Percentiles rank a stretch among this genome's conserved stretches.
Evolutionary conservation across 1,284 basidiomycete species (phyloP).

Genomic region (Kwoniella shivajii): DNA sequence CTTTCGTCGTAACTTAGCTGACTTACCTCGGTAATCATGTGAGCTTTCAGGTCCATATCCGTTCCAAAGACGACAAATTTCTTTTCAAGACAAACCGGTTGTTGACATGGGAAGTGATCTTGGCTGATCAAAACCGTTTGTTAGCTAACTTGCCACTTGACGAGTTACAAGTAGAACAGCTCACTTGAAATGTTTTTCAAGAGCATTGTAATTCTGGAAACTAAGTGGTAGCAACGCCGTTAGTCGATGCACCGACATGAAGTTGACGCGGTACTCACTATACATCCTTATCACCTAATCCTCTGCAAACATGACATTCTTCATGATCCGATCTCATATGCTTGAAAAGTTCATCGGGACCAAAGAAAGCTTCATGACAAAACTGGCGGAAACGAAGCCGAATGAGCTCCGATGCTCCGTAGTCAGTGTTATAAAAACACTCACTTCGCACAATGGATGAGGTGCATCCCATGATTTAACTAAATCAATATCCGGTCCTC

Average conservation of each 20-base stretch:
- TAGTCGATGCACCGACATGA: background rate
- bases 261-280: slow-evolving; percentile 66
- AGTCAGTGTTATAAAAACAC: slow-evolving; percentile 40
- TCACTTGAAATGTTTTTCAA: slow-evolving; percentile 60
- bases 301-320: slow-evolving; percentile 93
- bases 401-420: background rate
- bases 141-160: background rate
- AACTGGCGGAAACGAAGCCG: background rate
- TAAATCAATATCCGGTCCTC: slow-evolving; percentile 47
- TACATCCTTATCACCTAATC: slow-evolving; percentile 74
- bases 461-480: slow-evolving; percentile 51
- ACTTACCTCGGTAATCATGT: slow-evolving; percentile 66
- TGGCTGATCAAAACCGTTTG: slow-evolving; percentile 39
- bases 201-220: slow-evolving; percentile 73
- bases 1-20: background rate
- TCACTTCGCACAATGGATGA: slow-evolving; percentile 56
- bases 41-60: slow-evolving; percentile 85
- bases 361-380: background rate
- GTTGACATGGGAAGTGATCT: slow-evolving; percentile 75
- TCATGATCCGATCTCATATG: slow-evolving; percentile 95
- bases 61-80: slow-evolving; percentile 95
- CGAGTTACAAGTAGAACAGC: slow-evolving; percentile 14
- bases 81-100: slow-evolving; percentile 72
- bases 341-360: slow-evolving; percentile 83
- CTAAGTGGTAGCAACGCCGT: slow-evolving; percentile 52